These are phyloP conservation scores for Stagonosporopsis tanaceti DNA, from an alignment of 2,329 filamentous ascomycete species.

Conservation along the genomic window DNA sequence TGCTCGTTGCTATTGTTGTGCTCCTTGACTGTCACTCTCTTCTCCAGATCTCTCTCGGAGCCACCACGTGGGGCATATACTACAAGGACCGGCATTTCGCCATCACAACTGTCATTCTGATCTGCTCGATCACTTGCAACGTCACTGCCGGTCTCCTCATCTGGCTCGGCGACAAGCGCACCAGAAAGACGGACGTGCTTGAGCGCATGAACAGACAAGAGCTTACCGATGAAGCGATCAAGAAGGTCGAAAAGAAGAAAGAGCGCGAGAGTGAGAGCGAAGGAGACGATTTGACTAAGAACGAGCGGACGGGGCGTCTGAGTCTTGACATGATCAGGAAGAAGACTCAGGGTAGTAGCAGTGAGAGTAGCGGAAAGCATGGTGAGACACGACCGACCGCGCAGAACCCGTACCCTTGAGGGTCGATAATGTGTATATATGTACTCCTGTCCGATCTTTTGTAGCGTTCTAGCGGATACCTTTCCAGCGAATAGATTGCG, in stretches of 20 bases:
- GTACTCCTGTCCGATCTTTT: neutral
- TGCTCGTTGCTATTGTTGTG: conserved; percentile 79
- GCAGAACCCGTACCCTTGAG: conserved; percentile 15
- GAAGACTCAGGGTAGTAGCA: conserved; percentile 19
- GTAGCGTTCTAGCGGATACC: conserved; percentile 20
- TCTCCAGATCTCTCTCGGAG: conserved; percentile 80
- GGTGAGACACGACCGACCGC: conserved; percentile 15
- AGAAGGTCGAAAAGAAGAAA: conserved; percentile 58
- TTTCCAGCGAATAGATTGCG: neutral
- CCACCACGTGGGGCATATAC: conserved; percentile 79
- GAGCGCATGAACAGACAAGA: conserved; percentile 79
- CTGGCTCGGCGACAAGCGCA: conserved; percentile 75
- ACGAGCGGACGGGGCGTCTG: conserved; percentile 27
- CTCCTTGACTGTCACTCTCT: conserved; percentile 81
- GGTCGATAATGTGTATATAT: neutral
- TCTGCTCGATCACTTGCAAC: conserved; percentile 79
- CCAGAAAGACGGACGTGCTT: conserved; percentile 85
- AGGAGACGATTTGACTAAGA: conserved; percentile 27
- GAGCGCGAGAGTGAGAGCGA: conserved; percentile 51
- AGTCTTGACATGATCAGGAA: conserved; percentile 28
- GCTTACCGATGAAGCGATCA: conserved; percentile 72
- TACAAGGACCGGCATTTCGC: conserved; percentile 74
- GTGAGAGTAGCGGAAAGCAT: conserved; percentile 25
- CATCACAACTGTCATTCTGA: conserved; percentile 81
- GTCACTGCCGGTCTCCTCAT: conserved; percentile 80